These are phyloP conservation scores for Acacia pycnantha DNA, from an alignment of 331 rosid species.

Conservation along the genomic window DNA sequence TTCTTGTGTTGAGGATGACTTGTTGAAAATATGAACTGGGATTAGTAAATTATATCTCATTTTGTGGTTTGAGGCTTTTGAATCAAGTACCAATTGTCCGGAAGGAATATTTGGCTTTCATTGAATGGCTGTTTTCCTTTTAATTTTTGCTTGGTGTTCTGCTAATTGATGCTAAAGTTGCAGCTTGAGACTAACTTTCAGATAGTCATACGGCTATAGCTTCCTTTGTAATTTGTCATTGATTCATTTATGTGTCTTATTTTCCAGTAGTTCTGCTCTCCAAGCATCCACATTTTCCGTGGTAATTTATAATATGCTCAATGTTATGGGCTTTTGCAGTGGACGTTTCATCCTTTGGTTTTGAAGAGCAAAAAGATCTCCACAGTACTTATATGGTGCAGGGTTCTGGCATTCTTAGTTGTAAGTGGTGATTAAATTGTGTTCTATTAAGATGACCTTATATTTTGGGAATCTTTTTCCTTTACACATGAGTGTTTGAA, in stretches of 20 bases:
- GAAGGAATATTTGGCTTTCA: conserved; percentile 14
- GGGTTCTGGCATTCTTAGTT: conserved; percentile 91
- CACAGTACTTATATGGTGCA: conserved; percentile 95
- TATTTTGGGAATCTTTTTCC: background rate
- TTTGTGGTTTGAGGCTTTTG: conserved; percentile 12
- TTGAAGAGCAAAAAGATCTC: conserved; percentile 87
- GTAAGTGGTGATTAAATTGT: conserved; percentile 53
- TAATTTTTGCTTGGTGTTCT: conserved; percentile 12
- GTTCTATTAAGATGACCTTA: conserved; percentile 2
- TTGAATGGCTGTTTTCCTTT: conserved; percentile 18
- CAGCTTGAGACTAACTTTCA: background rate
- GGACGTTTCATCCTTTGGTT: conserved; percentile 95
- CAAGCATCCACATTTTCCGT: background rate
- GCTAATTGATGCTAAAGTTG: conserved; percentile 8
- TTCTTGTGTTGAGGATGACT: background rate
- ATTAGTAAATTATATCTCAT: conserved; percentile 7
- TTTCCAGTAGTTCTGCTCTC: background rate
- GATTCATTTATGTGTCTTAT: background rate
- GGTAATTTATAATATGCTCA: conserved; percentile 24
- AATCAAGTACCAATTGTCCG: background rate
- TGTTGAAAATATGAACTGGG: background rate
- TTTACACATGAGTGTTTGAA: background rate
- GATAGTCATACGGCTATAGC: background rate
- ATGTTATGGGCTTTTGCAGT: conserved; percentile 63
- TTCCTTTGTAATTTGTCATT: background rate